These are phyloP conservation scores for Crithidia bombi DNA, from an alignment of 208 protist genomes.

Conservation along the genomic window DNA sequence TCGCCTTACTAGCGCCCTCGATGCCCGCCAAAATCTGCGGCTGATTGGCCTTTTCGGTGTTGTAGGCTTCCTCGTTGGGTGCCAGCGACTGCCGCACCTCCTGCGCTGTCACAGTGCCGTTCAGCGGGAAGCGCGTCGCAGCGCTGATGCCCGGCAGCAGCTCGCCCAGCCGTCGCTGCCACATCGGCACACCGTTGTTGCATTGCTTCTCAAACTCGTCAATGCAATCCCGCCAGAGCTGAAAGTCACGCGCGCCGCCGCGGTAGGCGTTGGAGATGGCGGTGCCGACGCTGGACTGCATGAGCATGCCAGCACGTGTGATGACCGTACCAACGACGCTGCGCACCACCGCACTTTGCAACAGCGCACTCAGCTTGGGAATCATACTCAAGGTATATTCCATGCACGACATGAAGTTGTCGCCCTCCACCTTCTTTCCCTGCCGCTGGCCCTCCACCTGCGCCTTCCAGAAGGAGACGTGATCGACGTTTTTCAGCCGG, in stretches of 20 bases:
- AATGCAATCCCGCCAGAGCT: slow-evolving; percentile 55
- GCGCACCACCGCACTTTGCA: slow-evolving; percentile 72
- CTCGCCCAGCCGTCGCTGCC: slow-evolving; percentile 62
- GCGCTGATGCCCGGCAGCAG: slow-evolving; percentile 57
- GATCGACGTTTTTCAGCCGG: slow-evolving; percentile 51
- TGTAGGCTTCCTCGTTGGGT: slow-evolving; percentile 51
- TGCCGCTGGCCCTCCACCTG: slow-evolving; percentile 51
- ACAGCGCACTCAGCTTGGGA: slow-evolving; percentile 59
- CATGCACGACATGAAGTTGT: slow-evolving; percentile 66
- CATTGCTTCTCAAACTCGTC: slow-evolving; percentile 67
- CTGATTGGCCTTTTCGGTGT: slow-evolving; percentile 49
- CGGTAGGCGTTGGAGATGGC: slow-evolving; percentile 58
- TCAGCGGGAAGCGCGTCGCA: slow-evolving; percentile 73
- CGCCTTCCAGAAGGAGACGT: slow-evolving; percentile 70
- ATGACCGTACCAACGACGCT: slow-evolving; percentile 83
- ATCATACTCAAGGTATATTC: slow-evolving; percentile 72
- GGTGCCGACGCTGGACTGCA: slow-evolving; percentile 65
- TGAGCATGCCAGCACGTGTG: slow-evolving; percentile 59
- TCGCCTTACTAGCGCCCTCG: slow-evolving; percentile 64
- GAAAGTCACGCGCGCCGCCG: slow-evolving; percentile 62
- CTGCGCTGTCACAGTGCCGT: slow-evolving; percentile 49
- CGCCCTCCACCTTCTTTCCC: slow-evolving; percentile 24
- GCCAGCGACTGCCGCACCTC: slow-evolving; percentile 62
- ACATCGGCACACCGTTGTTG: slow-evolving; percentile 51
- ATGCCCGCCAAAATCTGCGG: slow-evolving; percentile 62